phyloP scores from a whole-genome alignment of 768 basidiomycete species.

The Leccinum subtestaceum region DNA sequence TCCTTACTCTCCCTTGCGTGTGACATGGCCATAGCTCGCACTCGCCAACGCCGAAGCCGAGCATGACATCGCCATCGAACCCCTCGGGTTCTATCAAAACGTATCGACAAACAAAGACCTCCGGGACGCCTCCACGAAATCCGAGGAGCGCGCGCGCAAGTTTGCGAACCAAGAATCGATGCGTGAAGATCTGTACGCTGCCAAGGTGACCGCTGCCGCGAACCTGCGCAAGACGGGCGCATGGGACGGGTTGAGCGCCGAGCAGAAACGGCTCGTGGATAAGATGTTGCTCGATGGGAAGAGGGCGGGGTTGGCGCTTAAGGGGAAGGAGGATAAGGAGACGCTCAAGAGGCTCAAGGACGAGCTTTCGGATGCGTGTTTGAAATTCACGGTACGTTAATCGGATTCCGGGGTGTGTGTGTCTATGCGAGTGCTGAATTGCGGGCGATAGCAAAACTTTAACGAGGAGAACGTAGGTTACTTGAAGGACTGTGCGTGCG shows the following conservation, averaged over 20 bases:
- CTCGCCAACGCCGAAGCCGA: slow-evolving; percentile 61
- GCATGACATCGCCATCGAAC: slow-evolving; percentile 49
- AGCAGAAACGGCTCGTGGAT: slow-evolving; percentile 74
- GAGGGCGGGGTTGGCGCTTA: slow-evolving; percentile 73
- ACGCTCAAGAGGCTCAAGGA: slow-evolving; percentile 65
- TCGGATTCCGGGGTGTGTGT: too few species aligned
- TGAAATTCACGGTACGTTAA: slow-evolving; percentile 51
- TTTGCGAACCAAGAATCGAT: slow-evolving; percentile 73
- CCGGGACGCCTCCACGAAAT: slow-evolving; percentile 73
- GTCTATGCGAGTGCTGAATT: neutral
- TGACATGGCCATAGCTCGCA: slow-evolving; percentile 39
- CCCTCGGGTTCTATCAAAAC: slow-evolving; percentile 75
- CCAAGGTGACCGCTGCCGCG: slow-evolving; percentile 64
- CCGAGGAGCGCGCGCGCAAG: slow-evolving; percentile 63
- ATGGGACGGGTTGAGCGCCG: slow-evolving; percentile 60
- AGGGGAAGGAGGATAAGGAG: slow-evolving; percentile 54
- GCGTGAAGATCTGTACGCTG: slow-evolving; percentile 75
- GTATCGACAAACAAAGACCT: slow-evolving; percentile 70
- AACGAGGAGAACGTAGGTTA: slow-evolving; percentile 74
- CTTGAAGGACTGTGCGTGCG: neutral
- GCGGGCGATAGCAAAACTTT: slow-evolving; percentile 52
- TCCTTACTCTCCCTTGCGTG: neutral
- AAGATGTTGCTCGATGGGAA: slow-evolving; percentile 76
- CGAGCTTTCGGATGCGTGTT: slow-evolving; percentile 65
- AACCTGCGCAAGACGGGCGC: slow-evolving; percentile 60